Evolutionary conservation across 2,329 filamentous ascomycete genomes (phyloP), one percentile per base, ranked within the genome.

Genomic region (Cytospora piceae): DNA sequence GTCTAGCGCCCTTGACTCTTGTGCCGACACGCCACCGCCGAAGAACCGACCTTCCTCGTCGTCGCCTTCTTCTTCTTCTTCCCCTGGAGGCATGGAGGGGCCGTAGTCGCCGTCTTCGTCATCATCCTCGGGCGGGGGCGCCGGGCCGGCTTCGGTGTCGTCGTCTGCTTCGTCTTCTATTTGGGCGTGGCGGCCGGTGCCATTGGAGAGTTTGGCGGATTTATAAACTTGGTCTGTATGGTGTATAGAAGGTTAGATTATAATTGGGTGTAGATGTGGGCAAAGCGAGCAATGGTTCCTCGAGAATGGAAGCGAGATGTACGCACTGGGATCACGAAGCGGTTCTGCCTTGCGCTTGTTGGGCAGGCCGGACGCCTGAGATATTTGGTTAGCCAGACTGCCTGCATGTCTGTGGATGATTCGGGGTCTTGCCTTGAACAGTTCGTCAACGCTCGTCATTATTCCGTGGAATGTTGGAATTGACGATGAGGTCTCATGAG

Each of bases 1-100:
- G 77, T 98, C 91, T 73, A 99, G 84, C 24, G 95, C 92, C 71
- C 93, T 87, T 2, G 88, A 89, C 70, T 96, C 93, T 70, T 92
- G 85, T 65, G 89, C 85, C 31, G 90, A 92, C 72, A 99, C 90
- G 39, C 95, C 95, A 62, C 93, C 92, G 53, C 94, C 95, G 72
- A 97, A 99, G 81, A 99, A 99, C 14, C 95, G 89, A 0, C 94
- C 95, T 69, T 96, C 95, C 61, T 97, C 93, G 72, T 97, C 94
- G 70, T 94, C 91, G 64, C 72, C 76, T 4, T 74, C 74, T 14
- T 74, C 75, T 14, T 74, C 75, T 11, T 80, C 80, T 6, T 17
- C 60, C n/a, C 46, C 46, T 14, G 85, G 84, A 1, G 82, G 80
- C 29, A 76, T 70, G 4, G 77, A 72, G 34, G 81, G 81, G 20